phyloP scores from a whole-genome alignment of 805 yeast species.

The Candida oleophila region DNA sequence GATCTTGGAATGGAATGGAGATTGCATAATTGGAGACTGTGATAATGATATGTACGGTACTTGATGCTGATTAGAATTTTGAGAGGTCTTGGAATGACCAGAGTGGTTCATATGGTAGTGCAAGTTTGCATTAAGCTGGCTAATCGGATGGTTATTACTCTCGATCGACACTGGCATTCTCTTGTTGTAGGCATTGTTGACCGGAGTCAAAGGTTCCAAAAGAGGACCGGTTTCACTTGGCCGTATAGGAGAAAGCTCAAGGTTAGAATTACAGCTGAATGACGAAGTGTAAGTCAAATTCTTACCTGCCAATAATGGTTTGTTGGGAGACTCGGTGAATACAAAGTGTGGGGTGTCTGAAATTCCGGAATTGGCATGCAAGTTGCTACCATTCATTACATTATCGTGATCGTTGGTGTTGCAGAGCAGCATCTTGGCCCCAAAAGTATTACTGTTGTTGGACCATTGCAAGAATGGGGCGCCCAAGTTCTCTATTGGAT shows the following conservation, averaged over 20 bases:
- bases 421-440: neutral
- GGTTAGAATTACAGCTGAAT: conserved; percentile 62
- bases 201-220: conserved; percentile 64
- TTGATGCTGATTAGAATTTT: neutral
- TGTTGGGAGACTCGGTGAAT: conserved; percentile 37
- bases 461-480: conserved; percentile 11
- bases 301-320: conserved; percentile 40
- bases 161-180: conserved; percentile 4
- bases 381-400: neutral
- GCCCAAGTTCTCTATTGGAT: conserved; percentile 10
- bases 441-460: neutral
- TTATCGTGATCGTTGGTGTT: neutral
- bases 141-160: conserved; percentile 7
- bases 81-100: neutral
- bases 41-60: neutral
- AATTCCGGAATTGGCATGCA: neutral
- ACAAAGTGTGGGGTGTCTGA: conserved; percentile 20
- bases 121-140: conserved; percentile 11
- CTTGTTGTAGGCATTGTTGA: conserved; percentile 18
- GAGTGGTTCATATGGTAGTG: conserved; percentile 7
- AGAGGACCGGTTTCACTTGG: conserved; percentile 63
- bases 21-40: neutral
- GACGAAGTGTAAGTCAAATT: conserved; percentile 58
- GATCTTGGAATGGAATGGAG: neutral
- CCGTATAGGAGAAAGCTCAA: conserved; percentile 61